Evolutionary conservation across 805 yeast species (phyloP).

Genomic region (Candida qinlingensis): DNA sequence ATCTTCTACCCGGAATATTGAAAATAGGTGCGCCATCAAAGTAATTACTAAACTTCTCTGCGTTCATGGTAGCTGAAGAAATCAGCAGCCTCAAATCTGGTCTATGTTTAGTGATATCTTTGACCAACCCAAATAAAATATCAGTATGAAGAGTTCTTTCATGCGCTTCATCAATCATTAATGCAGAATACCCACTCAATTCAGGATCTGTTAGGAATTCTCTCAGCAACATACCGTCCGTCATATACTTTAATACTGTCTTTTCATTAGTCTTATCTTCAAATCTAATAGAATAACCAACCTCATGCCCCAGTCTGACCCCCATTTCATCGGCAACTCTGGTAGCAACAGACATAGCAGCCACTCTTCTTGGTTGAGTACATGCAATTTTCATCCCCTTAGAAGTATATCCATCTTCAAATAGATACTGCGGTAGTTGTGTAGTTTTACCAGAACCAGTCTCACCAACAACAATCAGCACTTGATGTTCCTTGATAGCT

Average conservation of each 20-base stretch:
- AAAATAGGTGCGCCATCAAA: slow-evolving; percentile 83
- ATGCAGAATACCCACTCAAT: slow-evolving; percentile 62
- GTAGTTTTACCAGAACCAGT: slow-evolving; percentile 96
- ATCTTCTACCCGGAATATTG: slow-evolving; percentile 89
- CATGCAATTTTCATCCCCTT: slow-evolving; percentile 65
- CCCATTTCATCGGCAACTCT: slow-evolving; percentile 91
- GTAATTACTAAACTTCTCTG: slow-evolving; percentile 76
- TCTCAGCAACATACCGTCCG: slow-evolving; percentile 91
- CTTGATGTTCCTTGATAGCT: slow-evolving; percentile 58
- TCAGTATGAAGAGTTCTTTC: slow-evolving; percentile 95
- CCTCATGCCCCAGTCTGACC: slow-evolving; percentile 73
- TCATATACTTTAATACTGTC: slow-evolving; percentile 82
- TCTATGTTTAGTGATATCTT: slow-evolving; percentile 57
- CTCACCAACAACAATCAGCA: slow-evolving; percentile 74
- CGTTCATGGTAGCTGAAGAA: slow-evolving; percentile 94
- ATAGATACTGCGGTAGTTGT: slow-evolving; percentile 81
- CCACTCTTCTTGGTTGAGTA: slow-evolving; percentile 94
- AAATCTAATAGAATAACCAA: slow-evolving; percentile 85
- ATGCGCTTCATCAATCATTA: slow-evolving; percentile 96
- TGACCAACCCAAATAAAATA: slow-evolving; percentile 69
- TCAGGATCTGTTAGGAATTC: slow-evolving; percentile 79
- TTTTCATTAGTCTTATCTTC: slow-evolving; percentile 66
- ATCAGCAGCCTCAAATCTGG: slow-evolving; percentile 71
- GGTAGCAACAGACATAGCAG: slow-evolving; percentile 85
- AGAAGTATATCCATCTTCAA: slow-evolving; percentile 73